phyloP scores from a whole-genome alignment of 148 eudicot species.

The Hydrangea macrophylla region DNA sequence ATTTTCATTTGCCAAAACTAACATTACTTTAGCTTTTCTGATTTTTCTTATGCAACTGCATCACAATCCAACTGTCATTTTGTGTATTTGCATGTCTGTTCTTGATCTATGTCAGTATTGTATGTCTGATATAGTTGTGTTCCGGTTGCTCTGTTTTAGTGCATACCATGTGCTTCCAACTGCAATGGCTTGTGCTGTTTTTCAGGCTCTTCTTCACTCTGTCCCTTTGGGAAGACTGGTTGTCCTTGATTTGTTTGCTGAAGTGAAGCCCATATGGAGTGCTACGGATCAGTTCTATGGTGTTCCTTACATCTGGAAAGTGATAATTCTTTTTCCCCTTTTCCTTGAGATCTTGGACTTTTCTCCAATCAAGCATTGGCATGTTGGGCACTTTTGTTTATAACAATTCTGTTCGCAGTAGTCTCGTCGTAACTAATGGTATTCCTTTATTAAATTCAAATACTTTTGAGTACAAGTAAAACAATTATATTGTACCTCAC shows the following conservation, averaged over 20 bases:
- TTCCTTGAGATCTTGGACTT: too few species aligned
- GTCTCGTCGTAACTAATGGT: too few species aligned
- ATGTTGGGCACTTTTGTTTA: too few species aligned
- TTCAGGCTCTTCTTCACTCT: constrained; percentile 57
- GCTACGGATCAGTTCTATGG: constrained; percentile 52
- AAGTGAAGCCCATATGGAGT: constrained; percentile 47
- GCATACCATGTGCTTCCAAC: not conserved
- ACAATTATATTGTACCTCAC: too few species aligned
- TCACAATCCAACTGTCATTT: not conserved
- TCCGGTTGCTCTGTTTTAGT: not conserved
- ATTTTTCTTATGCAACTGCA: not conserved
- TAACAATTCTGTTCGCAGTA: too few species aligned
- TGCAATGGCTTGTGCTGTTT: constrained; percentile 5
- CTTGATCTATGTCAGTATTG: not conserved
- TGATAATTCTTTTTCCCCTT: not conserved
- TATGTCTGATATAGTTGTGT: not conserved
- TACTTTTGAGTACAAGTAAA: too few species aligned
- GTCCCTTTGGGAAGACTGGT: constrained; percentile 50
- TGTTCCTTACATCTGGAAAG: constrained; percentile 52
- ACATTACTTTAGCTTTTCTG: not conserved
- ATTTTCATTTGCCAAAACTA: not conserved
- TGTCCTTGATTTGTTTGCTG: constrained; percentile 54
- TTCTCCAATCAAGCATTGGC: too few species aligned
- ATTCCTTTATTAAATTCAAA: too few species aligned
- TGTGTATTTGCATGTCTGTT: not conserved